These are phyloP conservation scores for Besnoitia besnoiti DNA, from an alignment of 169 alveolate species.

Conservation along the genomic window DNA sequence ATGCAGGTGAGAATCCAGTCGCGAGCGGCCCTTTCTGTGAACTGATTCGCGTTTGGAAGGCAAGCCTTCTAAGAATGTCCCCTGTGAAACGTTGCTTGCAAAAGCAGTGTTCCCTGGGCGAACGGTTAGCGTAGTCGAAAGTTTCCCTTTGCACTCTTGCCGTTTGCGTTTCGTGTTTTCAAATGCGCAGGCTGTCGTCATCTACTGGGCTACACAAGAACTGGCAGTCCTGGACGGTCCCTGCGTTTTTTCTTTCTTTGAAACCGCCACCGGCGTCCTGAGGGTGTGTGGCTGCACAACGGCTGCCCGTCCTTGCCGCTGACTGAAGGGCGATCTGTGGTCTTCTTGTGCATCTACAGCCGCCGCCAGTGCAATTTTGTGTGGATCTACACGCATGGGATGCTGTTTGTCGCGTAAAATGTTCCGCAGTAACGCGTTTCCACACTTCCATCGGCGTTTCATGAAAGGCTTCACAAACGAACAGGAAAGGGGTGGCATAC, in stretches of 20 bases:
- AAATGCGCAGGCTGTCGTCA: constrained; percentile 34
- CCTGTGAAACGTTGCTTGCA: neutral
- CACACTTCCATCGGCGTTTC: too few species aligned
- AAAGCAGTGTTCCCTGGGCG: neutral
- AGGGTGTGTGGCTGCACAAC: constrained; percentile 17
- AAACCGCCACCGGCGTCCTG: neutral
- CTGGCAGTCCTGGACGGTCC: constrained; percentile 31
- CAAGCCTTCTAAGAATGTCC: neutral
- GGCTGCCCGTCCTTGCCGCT: too few species aligned
- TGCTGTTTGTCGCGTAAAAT: too few species aligned
- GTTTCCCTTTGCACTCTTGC: neutral
- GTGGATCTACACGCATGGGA: too few species aligned
- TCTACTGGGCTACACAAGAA: constrained; percentile 60
- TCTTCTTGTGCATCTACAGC: too few species aligned
- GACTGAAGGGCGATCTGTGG: too few species aligned
- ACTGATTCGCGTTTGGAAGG: too few species aligned
- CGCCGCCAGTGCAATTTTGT: too few species aligned
- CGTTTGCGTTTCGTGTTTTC: neutral
- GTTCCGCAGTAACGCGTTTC: too few species aligned
- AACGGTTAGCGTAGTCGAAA: neutral
- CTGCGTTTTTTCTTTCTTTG: neutral
- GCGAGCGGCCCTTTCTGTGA: too few species aligned
- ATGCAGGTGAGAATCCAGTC: constrained; percentile 61
- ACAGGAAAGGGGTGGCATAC: too few species aligned
- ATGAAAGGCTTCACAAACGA: too few species aligned